phyloP scores from a whole-genome alignment of 2,329 filamentous ascomycete genomes.

The Plenodomus tracheiphilus region DNA sequence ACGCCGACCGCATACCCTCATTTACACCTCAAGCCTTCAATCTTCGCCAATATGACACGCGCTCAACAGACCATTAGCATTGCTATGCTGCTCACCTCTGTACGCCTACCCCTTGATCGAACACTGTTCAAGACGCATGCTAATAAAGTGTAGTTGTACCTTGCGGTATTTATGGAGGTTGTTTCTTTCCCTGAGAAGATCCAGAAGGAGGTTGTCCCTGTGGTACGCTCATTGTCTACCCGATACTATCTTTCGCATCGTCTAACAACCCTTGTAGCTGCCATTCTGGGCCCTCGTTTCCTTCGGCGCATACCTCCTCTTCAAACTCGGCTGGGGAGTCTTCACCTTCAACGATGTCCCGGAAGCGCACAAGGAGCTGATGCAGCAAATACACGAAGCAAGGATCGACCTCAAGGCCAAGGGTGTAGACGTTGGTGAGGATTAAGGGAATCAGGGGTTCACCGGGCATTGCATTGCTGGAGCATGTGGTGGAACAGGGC shows the following conservation, averaged over 20 bases:
- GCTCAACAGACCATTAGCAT: slow-evolving; percentile 91
- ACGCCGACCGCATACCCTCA: slow-evolving; percentile 26
- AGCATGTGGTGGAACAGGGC: slow-evolving; percentile 1
- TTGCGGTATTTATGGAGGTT: slow-evolving; percentile 81
- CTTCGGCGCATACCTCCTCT: slow-evolving; percentile 89
- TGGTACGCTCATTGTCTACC: slow-evolving; percentile 64
- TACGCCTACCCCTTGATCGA: slow-evolving; percentile 53
- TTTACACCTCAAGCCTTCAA: slow-evolving; percentile 5
- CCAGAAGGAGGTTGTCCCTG: slow-evolving; percentile 83
- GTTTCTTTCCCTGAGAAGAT: slow-evolving; percentile 77
- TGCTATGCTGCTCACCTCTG: slow-evolving; percentile 82
- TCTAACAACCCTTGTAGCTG: slow-evolving; percentile 58
- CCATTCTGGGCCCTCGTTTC: slow-evolving; percentile 91
- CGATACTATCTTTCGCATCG: neutral
- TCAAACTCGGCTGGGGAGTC: slow-evolving; percentile 88
- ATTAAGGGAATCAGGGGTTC: slow-evolving; percentile 9
- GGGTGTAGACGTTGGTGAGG: slow-evolving; percentile 77
- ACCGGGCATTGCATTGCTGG: slow-evolving; percentile 6
- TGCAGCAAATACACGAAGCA: slow-evolving; percentile 79
- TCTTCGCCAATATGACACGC: slow-evolving; percentile 74
- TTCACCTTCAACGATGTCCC: slow-evolving; percentile 97
- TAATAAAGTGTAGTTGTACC: slow-evolving; percentile 71
- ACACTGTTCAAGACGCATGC: slow-evolving; percentile 1
- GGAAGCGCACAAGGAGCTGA: slow-evolving; percentile 84
- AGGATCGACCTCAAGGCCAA: slow-evolving; percentile 72